Conservation (phyloP, 2,329 filamentous ascomycete genomes). For the Hymenoscyphus occultus region DNA sequence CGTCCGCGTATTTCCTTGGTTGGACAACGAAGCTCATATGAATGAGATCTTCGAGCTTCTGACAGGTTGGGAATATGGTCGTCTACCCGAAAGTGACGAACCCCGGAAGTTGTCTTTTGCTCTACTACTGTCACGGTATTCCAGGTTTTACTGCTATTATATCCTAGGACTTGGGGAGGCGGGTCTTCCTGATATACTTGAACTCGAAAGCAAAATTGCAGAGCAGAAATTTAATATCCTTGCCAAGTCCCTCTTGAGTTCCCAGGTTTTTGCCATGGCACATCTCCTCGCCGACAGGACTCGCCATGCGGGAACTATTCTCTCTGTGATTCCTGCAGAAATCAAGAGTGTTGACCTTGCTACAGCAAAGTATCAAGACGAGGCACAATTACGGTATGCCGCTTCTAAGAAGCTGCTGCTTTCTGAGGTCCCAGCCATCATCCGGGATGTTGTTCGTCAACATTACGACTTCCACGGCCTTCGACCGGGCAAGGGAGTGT, state of each 20-base stretch:
- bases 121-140: background rate
- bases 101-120: slow-evolving; percentile 5
- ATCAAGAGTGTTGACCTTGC: background rate
- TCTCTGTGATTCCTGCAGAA: background rate
- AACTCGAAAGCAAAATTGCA: slow-evolving; percentile 16
- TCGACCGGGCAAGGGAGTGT: background rate
- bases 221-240: background rate
- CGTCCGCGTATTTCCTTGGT: slow-evolving; percentile 3
- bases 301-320: background rate
- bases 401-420: background rate
- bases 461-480: background rate
- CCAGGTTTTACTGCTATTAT: slow-evolving; percentile 13
- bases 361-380: background rate
- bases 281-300: background rate
- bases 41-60: slow-evolving; percentile 18
- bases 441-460: background rate
- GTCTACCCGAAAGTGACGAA: background rate
- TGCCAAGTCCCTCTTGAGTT: background rate
- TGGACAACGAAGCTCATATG: background rate
- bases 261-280: background rate
- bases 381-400: background rate
- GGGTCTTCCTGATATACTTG: slow-evolving; percentile 15
- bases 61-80: slow-evolving; percentile 17
- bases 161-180: slow-evolving; percentile 23
- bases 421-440: background rate